These are phyloP conservation scores for Shiraia bambusicola DNA, from an alignment of 2,329 filamentous ascomycete genomes.

Conservation along the genomic window DNA sequence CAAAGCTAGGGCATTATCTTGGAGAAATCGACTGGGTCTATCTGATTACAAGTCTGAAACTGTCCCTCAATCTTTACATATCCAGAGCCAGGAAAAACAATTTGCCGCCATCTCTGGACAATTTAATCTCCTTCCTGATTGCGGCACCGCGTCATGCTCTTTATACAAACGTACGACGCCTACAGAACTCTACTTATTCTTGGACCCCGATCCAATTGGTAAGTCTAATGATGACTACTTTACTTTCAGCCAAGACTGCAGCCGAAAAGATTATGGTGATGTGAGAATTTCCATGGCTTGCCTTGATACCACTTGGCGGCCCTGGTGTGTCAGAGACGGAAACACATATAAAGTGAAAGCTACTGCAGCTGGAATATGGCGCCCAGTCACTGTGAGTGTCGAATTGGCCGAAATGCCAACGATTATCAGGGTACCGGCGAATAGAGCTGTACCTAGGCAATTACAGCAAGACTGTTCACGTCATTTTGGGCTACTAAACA, in stretches of 20 bases:
- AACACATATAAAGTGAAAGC: constrained; percentile 2
- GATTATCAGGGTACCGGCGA: constrained; percentile 5
- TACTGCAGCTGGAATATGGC: constrained; percentile 15
- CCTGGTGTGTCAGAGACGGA: constrained; percentile 21
- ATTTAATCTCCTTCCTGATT: constrained; percentile 56
- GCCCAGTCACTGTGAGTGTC: constrained; percentile 5
- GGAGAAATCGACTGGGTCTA: constrained; percentile 42
- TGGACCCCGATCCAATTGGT: constrained; percentile 57
- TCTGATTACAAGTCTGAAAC: constrained; percentile 44
- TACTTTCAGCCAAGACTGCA: constrained; percentile 57
- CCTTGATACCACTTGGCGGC: constrained; percentile 42
- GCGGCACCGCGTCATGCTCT: constrained; percentile 58
- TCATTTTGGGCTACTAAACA: constrained; percentile 22
- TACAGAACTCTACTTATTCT: constrained; percentile 56
- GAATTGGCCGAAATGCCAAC: constrained; percentile 2
- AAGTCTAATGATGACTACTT: constrained; percentile 54
- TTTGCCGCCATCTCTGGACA: constrained; percentile 48
- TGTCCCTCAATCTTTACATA: constrained; percentile 48
- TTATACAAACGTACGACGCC: constrained; percentile 52
- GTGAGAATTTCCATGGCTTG: constrained; percentile 50
- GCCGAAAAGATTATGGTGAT: constrained; percentile 50
- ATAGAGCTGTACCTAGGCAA: background rate
- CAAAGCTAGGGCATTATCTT: constrained; percentile 31
- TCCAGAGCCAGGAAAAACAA: constrained; percentile 40
- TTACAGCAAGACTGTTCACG: constrained; percentile 16